A percentile compares a stretch with the other conserved stretches of the same genome.
Evolutionary conservation across 2,329 filamentous ascomycete genomes (phyloP).

Genomic region (Rutstroemia sp.): DNA sequence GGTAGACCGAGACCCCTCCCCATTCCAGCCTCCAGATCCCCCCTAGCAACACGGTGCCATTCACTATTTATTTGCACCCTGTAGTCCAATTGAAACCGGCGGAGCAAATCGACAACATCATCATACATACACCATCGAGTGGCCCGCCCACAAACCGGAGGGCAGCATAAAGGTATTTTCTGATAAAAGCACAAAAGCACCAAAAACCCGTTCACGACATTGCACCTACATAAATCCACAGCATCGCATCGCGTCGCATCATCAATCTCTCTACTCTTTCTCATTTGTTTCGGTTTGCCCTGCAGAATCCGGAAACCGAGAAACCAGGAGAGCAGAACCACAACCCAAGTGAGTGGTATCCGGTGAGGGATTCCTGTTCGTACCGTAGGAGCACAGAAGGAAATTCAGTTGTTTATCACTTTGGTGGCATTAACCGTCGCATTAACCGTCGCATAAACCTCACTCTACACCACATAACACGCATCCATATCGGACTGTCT

Average conservation of each 20-base stretch:
- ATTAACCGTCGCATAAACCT: neutral
- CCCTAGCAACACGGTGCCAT: constrained; percentile 7
- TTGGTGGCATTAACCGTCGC: too few relatives aligned
- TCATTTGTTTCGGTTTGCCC: neutral
- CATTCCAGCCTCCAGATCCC: neutral
- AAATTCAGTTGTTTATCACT: too few relatives aligned
- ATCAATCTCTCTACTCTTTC: neutral
- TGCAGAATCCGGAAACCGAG: neutral
- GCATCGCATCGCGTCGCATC: constrained; percentile 2
- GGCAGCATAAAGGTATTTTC: neutral
- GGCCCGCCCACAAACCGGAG: too few relatives aligned
- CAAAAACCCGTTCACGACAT: neutral
- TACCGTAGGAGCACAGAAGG: too few relatives aligned
- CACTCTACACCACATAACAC: too few relatives aligned
- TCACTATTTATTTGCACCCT: neutral
- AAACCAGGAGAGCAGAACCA: neutral
- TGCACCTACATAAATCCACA: constrained; percentile 1
- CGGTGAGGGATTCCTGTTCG: too few relatives aligned
- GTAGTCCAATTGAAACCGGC: neutral
- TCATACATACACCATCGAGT: neutral
- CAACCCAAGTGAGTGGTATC: constrained; percentile 7
- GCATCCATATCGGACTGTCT: neutral
- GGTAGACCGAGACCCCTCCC: neutral
- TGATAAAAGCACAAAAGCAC: neutral
- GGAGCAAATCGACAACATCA: neutral